These are phyloP conservation scores for Wickerhamiella sorbophila DNA, from an alignment of 805 yeast species.

Conservation along the genomic window DNA sequence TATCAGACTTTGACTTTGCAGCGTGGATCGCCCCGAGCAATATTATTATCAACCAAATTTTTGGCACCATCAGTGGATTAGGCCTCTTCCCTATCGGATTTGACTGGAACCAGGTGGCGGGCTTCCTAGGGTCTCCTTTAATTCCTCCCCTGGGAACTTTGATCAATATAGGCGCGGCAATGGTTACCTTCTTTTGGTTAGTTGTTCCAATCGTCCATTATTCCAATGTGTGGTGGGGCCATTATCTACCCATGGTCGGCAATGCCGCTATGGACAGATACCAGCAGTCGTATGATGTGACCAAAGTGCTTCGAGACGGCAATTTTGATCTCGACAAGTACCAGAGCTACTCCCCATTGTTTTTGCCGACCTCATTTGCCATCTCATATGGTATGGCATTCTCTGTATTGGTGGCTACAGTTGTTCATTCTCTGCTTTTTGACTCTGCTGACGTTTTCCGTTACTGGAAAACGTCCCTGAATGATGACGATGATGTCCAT, in stretches of 20 bases:
- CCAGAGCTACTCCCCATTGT: conserved; percentile 48
- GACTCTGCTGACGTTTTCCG: conserved; percentile 42
- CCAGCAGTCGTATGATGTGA: conserved; percentile 37
- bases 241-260: conserved; percentile 39
- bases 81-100: conserved; percentile 55
- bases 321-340: conserved; percentile 35
- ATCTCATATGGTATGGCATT: conserved; percentile 47
- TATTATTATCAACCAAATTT: conserved; percentile 47
- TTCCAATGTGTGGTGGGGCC: conserved; percentile 44
- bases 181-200: conserved; percentile 40
- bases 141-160: conserved; percentile 43
- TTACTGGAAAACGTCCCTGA: conserved; percentile 32
- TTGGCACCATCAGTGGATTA: conserved; percentile 48
- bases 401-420: conserved; percentile 49
- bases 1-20: conserved; percentile 44
- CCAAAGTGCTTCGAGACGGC: conserved; percentile 32
- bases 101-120: conserved; percentile 54
- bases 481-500: conserved; percentile 36
- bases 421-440: conserved; percentile 43
- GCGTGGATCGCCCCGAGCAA: conserved; percentile 50
- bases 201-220: conserved; percentile 39
- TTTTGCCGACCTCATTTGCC: conserved; percentile 42
- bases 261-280: conserved; percentile 38
- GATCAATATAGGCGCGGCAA: conserved; percentile 32
- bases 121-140: conserved; percentile 45